Base-by-base conservation (phyloP, 768 basidiomycete species). In the Paxillus rubicundulus region DNA sequence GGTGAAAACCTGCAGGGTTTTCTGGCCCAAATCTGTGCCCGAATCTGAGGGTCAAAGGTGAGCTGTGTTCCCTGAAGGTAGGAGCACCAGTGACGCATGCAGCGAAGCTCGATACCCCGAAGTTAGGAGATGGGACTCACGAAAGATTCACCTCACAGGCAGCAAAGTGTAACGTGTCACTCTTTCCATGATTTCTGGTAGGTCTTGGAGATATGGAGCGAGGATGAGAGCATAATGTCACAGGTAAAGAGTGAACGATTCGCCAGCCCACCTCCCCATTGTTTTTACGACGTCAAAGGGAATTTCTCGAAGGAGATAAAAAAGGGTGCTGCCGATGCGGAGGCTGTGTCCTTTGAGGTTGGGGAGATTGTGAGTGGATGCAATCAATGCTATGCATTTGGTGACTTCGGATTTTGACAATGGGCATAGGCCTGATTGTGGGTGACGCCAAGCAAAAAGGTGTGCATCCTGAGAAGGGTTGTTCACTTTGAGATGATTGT, bases 311-410 rank as follows among this genome's bases (percentile, higher is more conserved):
- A 30, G 28, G 9, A 30, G 28, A 30, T 30, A 30, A 30, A 30
- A 30, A 30, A 30, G 28, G 13, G 63, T 61, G 17, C 60, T 60
- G 1, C 63, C 63, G n/a, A 63, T 65, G 4, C 58, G 46, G 44
- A 63, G 53, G 50, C 49, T 49, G 28, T 65, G 62, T 3, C 62
- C 62, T n/a, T n/a, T n/a, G n/a, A n/a, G n/a, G n/a, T n/a, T n/a
- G n/a, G n/a, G n/a, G n/a, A n/a, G n/a, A n/a, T 13, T 53, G 5
- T 57, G 9, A 24, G 46, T 45, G 1, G 62, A 56, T 5, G 46
- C 20, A 12, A 52, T 30, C 4, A 14, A 18, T 4, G 46, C 20
- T n/a, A 59, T 47, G 3, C 48, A 33, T 4, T 46, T 51, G 1
- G 52, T 16, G 14, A 61, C 42, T 14, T 48, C 34, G 1, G 18